phyloP scores from a whole-genome alignment of 2,329 filamentous ascomycete species.

The Trichoderma sp. region DNA sequence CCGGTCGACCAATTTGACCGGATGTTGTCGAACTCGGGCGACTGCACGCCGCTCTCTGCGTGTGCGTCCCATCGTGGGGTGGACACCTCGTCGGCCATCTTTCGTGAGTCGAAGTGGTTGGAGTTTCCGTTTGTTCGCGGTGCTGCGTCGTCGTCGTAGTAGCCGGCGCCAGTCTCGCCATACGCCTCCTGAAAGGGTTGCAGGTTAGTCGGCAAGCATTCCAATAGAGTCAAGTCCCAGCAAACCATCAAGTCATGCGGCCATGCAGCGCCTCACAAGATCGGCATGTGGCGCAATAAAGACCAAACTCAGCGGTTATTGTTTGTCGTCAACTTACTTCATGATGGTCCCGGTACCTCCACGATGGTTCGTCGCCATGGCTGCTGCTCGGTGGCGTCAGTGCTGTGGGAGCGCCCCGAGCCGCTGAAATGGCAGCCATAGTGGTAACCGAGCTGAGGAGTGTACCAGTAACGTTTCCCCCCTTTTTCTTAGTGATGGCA shows the following conservation, averaged over 20 bases:
- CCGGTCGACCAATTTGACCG: constrained; percentile 20
- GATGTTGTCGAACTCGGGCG: constrained; percentile 29
- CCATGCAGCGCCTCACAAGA: not conserved
- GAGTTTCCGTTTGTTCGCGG: constrained; percentile 41
- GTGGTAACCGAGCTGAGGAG: constrained; percentile 19
- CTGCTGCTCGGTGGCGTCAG: constrained; percentile 49
- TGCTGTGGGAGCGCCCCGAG: constrained; percentile 45
- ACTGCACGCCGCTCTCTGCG: constrained; percentile 25
- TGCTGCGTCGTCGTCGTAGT: constrained; percentile 45
- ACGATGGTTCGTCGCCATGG: constrained; percentile 46
- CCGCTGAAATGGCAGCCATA: constrained; percentile 55
- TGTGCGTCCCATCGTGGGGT: constrained; percentile 26
- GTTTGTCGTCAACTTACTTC: constrained; percentile 1
- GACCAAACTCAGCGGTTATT: too few species aligned
- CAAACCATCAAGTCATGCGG: constrained; percentile 1
- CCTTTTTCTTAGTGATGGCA: not conserved
- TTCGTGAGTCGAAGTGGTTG: constrained; percentile 29
- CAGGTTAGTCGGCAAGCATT: not conserved
- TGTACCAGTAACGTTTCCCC: constrained; percentile 30
- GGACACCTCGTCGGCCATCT: constrained; percentile 36
- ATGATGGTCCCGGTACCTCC: constrained; percentile 36
- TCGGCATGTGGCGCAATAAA: not conserved
- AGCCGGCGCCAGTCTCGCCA: constrained; percentile 17
- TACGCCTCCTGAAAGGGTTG: constrained; percentile 1
- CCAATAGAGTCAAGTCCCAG: not conserved